Evolutionary conservation across 2,329 filamentous ascomycete genomes (phyloP), one percentile per base, ranked within the genome.

Genomic region (Penicillium oxalicum): DNA sequence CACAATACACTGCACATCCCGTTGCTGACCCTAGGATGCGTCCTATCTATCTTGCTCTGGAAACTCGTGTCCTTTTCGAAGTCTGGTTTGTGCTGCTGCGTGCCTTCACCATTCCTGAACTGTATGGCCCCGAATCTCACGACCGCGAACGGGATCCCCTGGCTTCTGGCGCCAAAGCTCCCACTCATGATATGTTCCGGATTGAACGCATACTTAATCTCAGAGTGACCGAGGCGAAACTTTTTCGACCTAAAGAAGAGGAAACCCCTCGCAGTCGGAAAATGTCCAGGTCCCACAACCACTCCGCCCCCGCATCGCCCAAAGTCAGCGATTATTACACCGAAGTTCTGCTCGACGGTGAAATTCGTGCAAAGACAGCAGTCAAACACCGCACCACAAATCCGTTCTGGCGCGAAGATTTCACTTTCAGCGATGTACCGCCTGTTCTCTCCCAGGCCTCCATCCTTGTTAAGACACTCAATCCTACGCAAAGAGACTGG

Each of bases 71-170:
- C 5, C 76, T 95, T n/a, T 95, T 94, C 61, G 93, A 98, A 66
- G 93, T 96, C 9, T 98, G 93, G 93, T 91, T 95, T 61, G 91
- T 95, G 5, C 74, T 98, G 8, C 70, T 98, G 28, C 82, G 91
- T 53, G 90, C 91, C 0, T 96, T 96, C 67, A 89, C 91, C 0
- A 84, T 95, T 40, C 91, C 93, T 0, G 90, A 96, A 60, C 77
- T 97, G 9, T 97, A 95, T 64, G 88, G 84, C 2, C 79, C 80
- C n/a, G 77, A 79, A 49, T 57, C 56, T 12, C 48, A 60, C 8
- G 45, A 56, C 29, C 53, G 63, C 48, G 64, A 82, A 12, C 75
- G 80, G 9, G 76, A 82, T 40, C 59, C 74, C 8, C 62, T 61
- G 29, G 53, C 60, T 18, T 59, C 65, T n/a, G 57, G 55, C 40